A percentile compares a stretch with the other conserved stretches of the same genome.
Conservation (phyloP, 2,329 filamentous ascomycete species). For the Fusarium lyarnte region DNA sequence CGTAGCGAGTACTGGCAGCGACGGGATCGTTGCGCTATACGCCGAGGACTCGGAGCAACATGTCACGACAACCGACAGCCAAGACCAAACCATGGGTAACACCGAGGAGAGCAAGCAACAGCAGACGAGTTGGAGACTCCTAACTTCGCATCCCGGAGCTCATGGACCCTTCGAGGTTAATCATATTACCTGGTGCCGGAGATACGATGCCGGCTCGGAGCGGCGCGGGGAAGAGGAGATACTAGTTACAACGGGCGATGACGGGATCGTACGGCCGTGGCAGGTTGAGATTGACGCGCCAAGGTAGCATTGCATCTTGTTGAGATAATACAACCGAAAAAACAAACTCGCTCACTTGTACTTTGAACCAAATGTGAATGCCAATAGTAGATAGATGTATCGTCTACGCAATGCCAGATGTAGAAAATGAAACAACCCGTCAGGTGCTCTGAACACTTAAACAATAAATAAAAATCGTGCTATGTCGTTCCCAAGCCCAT, state of each 20-base stretch:
- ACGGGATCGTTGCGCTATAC: conserved; percentile 84
- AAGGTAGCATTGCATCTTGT: conserved; percentile 16
- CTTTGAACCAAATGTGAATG: background rate
- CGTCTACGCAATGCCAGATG: background rate
- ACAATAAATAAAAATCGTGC: conserved; percentile 34
- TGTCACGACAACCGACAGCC: conserved; percentile 38
- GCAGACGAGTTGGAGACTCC: conserved; percentile 71
- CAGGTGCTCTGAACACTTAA: conserved; percentile 16
- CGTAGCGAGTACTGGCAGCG: conserved; percentile 88
- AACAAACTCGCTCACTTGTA: background rate
- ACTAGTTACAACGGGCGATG: conserved; percentile 89
- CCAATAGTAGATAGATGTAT: background rate
- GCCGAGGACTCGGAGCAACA: conserved; percentile 10
- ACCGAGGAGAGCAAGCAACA: conserved; percentile 12
- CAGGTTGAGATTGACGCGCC: conserved; percentile 54
- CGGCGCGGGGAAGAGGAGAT: conserved; percentile 77
- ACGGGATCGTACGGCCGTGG: conserved; percentile 90
- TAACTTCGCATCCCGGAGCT: conserved; percentile 75
- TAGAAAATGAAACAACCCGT: background rate
- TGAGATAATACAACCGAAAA: conserved; percentile 2
- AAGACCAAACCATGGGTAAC: conserved; percentile 39
- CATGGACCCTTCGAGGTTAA: conserved; percentile 97
- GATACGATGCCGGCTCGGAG: conserved; percentile 72
- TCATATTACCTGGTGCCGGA: conserved; percentile 85
- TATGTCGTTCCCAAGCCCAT: conserved; percentile 41